A percentile compares a stretch with the other conserved stretches of the same genome.
phyloP scores from a whole-genome alignment of 2,329 filamentous ascomycete species.

The Colletotrichum limetticola region DNA sequence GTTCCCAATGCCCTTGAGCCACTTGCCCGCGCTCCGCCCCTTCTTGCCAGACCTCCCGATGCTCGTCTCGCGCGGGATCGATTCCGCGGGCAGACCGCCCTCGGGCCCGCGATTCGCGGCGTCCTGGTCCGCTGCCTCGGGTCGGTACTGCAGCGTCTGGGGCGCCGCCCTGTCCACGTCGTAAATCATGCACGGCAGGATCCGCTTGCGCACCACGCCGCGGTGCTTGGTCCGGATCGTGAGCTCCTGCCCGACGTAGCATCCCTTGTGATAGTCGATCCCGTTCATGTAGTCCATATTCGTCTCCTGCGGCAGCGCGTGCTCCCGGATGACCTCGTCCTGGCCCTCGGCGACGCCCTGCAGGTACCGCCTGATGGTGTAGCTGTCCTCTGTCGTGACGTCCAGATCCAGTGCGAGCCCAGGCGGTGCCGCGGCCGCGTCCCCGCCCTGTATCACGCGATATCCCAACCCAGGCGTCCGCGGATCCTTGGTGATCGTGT shows the following conservation, averaged over 20 bases:
- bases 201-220: conserved; percentile 90
- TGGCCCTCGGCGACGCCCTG: conserved; percentile 88
- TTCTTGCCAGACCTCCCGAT: conserved; percentile 64
- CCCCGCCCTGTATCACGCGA: conserved; percentile 53
- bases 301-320: conserved; percentile 84
- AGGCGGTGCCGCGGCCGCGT: conserved; percentile 30
- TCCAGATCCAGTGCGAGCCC: conserved; percentile 53
- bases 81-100: conserved; percentile 44
- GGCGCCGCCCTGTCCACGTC: conserved; percentile 51
- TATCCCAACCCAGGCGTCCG: conserved; percentile 67
- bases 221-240: conserved; percentile 96
- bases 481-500: conserved; percentile 59
- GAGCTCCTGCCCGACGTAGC: conserved; percentile 96
- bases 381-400: conserved; percentile 66
- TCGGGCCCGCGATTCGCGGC: conserved; percentile 38
- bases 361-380: conserved; percentile 81
- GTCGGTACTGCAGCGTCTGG: conserved; percentile 58
- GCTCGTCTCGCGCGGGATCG: conserved; percentile 56
- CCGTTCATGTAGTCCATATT: conserved; percentile 89
- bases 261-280: conserved; percentile 95
- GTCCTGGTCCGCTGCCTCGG: conserved; percentile 43
- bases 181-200: conserved; percentile 84
- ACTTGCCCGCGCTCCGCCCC: conserved; percentile 82
- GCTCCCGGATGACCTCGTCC: conserved; percentile 76
- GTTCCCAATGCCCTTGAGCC: conserved; percentile 83